phyloP scores from a whole-genome alignment of 176 grass and related monocot species.

The Metroxylon sagu region DNA sequence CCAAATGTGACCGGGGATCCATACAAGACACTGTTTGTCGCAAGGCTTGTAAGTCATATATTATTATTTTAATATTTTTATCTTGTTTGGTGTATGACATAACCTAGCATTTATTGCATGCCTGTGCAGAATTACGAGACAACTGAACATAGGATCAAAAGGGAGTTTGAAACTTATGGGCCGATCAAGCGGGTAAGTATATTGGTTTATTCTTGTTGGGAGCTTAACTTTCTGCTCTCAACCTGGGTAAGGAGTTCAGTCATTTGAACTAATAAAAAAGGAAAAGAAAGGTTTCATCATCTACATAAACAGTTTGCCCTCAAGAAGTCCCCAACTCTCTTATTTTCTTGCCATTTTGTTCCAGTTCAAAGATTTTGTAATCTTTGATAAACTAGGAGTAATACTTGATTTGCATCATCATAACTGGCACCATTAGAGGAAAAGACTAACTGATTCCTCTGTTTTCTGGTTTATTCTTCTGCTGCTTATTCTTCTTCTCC shows the following conservation, averaged over 20 bases:
- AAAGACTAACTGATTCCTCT: no score
- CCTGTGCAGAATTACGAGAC: constrained; percentile 54
- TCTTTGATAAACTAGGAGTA: no score
- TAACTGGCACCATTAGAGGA: no score
- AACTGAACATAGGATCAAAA: constrained; percentile 56
- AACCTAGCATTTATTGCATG: no score
- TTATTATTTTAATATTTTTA: neutral
- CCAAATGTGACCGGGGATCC: constrained; percentile 62
- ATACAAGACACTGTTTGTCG: constrained; percentile 76
- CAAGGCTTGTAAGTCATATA: constrained; percentile 43
- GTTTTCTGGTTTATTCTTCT: no score
- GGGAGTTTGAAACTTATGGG: constrained; percentile 81
- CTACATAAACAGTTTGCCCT: no score
- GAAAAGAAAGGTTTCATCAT: no score
- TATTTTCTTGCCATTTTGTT: no score
- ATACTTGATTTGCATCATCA: no score
- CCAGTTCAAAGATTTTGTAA: no score
- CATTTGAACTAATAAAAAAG: constrained; percentile 11
- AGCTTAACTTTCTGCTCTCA: constrained; percentile 41
- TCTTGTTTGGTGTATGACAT: neutral
- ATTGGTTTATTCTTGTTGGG: constrained; percentile 25
- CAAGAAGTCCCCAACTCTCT: no score
- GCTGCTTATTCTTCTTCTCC: no score
- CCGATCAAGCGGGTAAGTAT: constrained; percentile 85
- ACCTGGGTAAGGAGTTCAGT: constrained; percentile 43